Percentiles rank a stretch among this genome's conserved stretches.
These are phyloP conservation scores for Lactarius trivialis DNA, from an alignment of 768 basidiomycete species.

Conservation along the genomic window DNA sequence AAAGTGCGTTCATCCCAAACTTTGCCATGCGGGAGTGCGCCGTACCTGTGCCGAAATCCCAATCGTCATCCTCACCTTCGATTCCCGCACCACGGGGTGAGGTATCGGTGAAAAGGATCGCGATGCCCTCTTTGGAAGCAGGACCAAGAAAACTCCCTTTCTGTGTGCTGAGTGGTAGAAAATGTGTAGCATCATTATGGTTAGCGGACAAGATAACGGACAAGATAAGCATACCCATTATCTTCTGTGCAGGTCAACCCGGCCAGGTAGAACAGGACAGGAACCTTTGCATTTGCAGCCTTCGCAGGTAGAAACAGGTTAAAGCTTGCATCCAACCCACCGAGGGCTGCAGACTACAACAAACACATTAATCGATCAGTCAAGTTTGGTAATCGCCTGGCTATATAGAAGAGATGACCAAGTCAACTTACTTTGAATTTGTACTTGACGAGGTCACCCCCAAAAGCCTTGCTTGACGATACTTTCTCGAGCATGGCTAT, in stretches of 20 bases:
- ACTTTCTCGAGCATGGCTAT: constrained; percentile 50
- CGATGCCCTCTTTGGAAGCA: constrained; percentile 80
- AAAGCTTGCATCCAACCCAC: constrained; percentile 67
- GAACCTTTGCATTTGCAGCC: constrained; percentile 44
- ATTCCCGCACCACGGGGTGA: constrained; percentile 89
- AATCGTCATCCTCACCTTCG: constrained; percentile 71
- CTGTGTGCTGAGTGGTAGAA: constrained; percentile 58
- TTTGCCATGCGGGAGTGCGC: background rate
- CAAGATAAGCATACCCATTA: constrained; percentile 56
- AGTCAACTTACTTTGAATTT: constrained; percentile 61
- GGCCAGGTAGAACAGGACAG: constrained; percentile 79
- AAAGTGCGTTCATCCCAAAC: background rate
- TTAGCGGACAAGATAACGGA: too few species aligned
- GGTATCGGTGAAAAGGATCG: constrained; percentile 92
- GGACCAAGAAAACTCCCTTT: constrained; percentile 90
- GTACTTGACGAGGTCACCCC: constrained; percentile 80
- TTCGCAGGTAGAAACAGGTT: constrained; percentile 82
- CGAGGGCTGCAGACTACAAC: constrained; percentile 58
- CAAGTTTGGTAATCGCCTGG: constrained; percentile 1
- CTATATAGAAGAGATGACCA: constrained; percentile 14
- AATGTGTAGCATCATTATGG: background rate
- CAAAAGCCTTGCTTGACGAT: constrained; percentile 73
- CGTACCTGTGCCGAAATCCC: constrained; percentile 86
- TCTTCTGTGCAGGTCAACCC: constrained; percentile 91
- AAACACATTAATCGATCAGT: constrained; percentile 9